Evolutionary conservation across 2,329 filamentous ascomycete genomes (phyloP).

Genomic region (Cladosporium colombiae): DNA sequence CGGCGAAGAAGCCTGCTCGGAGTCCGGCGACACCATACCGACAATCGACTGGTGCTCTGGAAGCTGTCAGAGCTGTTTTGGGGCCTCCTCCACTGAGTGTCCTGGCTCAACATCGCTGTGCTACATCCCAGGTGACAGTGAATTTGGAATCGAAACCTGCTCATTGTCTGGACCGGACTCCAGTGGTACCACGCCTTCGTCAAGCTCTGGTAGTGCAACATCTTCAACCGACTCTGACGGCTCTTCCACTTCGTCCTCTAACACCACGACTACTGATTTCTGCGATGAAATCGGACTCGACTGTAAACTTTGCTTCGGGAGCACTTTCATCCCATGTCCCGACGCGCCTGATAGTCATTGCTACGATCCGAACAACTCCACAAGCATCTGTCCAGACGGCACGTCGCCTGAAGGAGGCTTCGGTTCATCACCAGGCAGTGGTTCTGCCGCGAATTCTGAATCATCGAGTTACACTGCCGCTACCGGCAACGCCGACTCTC

Average conservation of each 20-base stretch:
- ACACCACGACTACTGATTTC: background rate
- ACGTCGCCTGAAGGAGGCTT: background rate
- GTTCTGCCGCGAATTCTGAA: background rate
- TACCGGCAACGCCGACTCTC: background rate
- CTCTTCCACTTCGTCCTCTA: background rate
- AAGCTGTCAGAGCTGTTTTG: background rate
- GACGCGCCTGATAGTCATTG: background rate
- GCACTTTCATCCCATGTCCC: background rate
- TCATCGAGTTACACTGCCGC: background rate
- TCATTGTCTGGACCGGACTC: background rate
- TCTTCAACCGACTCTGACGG: background rate
- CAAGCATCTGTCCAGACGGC: background rate
- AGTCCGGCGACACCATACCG: background rate
- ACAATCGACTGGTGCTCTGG: background rate
- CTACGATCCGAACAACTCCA: conserved; percentile 13
- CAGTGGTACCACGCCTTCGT: background rate
- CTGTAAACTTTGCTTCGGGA: conserved; percentile 6
- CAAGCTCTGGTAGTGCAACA: background rate
- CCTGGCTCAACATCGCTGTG: background rate
- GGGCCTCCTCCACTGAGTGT: background rate
- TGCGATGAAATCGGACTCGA: background rate
- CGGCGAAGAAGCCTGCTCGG: conserved; percentile 6
- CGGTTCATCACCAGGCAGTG: background rate
- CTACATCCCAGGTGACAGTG: conserved; percentile 2
- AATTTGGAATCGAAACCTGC: background rate